Conservation (phyloP, 2,329 filamentous ascomycete genomes). For the Endothia cerciana region DNA sequence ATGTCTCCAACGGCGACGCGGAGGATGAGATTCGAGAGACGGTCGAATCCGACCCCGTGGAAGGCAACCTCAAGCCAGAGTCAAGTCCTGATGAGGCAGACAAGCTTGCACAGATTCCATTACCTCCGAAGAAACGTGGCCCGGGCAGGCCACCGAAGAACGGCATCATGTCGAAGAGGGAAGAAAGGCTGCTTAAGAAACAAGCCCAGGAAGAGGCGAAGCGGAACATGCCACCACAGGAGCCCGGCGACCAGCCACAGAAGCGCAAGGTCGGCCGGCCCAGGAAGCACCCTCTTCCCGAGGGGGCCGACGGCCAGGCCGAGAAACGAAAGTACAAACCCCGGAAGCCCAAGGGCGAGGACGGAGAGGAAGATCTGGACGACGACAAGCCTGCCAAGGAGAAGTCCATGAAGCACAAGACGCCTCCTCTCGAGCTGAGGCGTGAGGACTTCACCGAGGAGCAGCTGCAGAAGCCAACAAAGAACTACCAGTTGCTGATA, state of each 20-base stretch:
- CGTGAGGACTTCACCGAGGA: slow-evolving; percentile 61
- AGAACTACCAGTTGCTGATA: slow-evolving; percentile 65
- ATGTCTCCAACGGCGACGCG: slow-evolving; percentile 36
- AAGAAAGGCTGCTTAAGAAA: slow-evolving; percentile 68
- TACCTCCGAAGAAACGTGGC: slow-evolving; percentile 69
- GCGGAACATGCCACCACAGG: slow-evolving; percentile 53
- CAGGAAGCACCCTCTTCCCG: slow-evolving; percentile 64
- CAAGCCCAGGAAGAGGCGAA: slow-evolving; percentile 55
- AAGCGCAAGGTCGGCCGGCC: slow-evolving; percentile 70
- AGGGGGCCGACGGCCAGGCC: slow-evolving; percentile 55
- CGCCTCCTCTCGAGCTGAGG: slow-evolving; percentile 60
- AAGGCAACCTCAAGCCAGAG: slow-evolving; percentile 34
- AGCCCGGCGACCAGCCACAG: slow-evolving; percentile 53
- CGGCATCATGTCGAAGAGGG: slow-evolving; percentile 80
- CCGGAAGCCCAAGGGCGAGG: slow-evolving; percentile 49
- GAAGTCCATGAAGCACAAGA: slow-evolving; percentile 66
- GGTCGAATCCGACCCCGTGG: slow-evolving; percentile 37
- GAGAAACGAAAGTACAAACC: slow-evolving; percentile 72
- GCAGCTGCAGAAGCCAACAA: slow-evolving; percentile 63
- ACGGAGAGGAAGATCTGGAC: slow-evolving; percentile 59
- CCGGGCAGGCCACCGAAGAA: slow-evolving; percentile 84
- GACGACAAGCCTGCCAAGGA: slow-evolving; percentile 59
- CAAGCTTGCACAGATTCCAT: slow-evolving; percentile 31
- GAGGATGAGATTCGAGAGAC: slow-evolving; percentile 38
- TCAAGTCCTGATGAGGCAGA: slow-evolving; percentile 37